A percentile compares a stretch with the other conserved stretches of the same genome.
phyloP scores from a whole-genome alignment of 2,329 filamentous ascomycete genomes.

The Ceratocystis papillata region DNA sequence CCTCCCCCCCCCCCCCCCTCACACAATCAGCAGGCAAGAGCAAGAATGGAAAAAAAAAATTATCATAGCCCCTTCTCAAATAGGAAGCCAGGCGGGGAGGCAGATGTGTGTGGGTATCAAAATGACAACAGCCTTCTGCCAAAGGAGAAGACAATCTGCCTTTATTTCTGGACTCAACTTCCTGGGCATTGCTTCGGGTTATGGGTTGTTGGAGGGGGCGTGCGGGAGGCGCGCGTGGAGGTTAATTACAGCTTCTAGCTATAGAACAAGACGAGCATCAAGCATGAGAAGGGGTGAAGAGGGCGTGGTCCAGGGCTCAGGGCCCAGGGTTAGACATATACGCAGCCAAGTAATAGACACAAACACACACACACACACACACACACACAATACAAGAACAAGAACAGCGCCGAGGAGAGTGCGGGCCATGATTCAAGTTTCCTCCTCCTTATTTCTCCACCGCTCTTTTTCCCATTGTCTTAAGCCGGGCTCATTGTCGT shows the following conservation, averaged over 20 bases:
- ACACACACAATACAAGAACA: background rate
- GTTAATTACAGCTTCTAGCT: background rate
- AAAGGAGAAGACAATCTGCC: background rate
- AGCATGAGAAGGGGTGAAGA: background rate
- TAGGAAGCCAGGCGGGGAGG: background rate
- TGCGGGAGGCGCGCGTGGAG: background rate
- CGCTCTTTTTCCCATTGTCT: background rate
- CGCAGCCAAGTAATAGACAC: too few species aligned
- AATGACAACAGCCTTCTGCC: background rate
- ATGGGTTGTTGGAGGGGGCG: slow-evolving; percentile 8
- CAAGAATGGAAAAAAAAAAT: background rate
- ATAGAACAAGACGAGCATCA: background rate
- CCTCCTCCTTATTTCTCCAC: background rate
- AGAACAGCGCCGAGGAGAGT: slow-evolving; percentile 3
- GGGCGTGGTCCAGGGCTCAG: background rate
- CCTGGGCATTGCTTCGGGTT: background rate
- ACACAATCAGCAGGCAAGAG: background rate
- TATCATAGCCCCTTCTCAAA: background rate
- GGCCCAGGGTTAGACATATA: background rate
- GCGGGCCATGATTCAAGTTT: background rate
- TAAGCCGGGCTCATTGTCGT: background rate
- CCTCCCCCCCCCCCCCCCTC: background rate
- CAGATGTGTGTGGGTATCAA: background rate
- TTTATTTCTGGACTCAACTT: background rate
- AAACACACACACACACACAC: background rate